These are phyloP conservation scores for Teunomyces stri DNA, from an alignment of 805 yeast genomes.

Conservation along the genomic window DNA sequence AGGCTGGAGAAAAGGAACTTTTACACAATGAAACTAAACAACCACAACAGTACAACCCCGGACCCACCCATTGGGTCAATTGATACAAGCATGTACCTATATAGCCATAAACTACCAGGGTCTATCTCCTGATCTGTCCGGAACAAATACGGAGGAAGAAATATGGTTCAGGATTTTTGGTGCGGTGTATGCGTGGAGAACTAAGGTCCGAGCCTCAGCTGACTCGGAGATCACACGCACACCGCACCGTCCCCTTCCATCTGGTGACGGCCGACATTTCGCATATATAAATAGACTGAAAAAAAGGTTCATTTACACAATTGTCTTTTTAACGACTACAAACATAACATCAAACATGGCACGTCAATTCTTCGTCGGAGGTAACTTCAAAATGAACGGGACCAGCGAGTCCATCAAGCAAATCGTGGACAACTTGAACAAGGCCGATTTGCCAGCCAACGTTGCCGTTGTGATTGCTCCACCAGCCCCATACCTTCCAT, in stretches of 20 bases:
- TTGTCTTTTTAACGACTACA: not conserved
- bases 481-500: conserved; percentile 87
- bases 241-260: not conserved
- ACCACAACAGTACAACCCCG: not conserved
- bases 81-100: not conserved
- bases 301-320: not conserved
- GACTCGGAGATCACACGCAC: conserved; percentile 1
- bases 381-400: conserved; percentile 99
- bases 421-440: conserved; percentile 81
- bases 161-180: not conserved
- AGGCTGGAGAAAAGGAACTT: conserved; percentile 1
- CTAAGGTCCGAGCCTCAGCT: conserved; percentile 2
- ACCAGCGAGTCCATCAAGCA: conserved; percentile 77
- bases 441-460: conserved; percentile 67
- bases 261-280: conserved; percentile 9
- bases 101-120: too few relatives aligned
- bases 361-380: conserved; percentile 95
- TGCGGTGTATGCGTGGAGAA: not conserved
- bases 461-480: conserved; percentile 96
- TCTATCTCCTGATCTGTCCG: too few relatives aligned
- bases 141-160: not conserved
- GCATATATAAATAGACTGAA: conserved; percentile 6
- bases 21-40: too few relatives aligned
- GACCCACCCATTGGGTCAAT: not conserved
- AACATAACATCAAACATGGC: conserved; percentile 46